phyloP scores from a whole-genome alignment of 306 rosid species.

The Carpinus viminea region DNA sequence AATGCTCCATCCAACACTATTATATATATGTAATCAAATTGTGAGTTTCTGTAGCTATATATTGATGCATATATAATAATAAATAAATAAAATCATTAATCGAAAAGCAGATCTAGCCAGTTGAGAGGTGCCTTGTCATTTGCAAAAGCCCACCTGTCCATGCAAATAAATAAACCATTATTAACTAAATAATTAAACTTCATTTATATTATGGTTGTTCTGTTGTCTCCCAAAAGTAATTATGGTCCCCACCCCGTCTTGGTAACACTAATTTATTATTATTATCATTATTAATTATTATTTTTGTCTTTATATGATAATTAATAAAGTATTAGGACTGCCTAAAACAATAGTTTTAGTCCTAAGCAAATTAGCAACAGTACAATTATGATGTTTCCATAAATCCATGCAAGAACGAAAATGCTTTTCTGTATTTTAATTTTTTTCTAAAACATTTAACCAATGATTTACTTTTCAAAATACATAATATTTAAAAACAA shows the following conservation, averaged over 20 bases:
- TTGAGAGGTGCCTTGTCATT: neutral
- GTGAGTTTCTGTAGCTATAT: neutral
- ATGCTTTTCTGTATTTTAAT: too few relatives aligned
- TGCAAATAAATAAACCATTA: neutral
- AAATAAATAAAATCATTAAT: neutral
- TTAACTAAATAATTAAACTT: neutral
- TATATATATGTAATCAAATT: neutral
- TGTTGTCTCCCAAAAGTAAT: neutral
- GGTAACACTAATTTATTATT: neutral
- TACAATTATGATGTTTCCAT: neutral
- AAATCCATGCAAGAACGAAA: too few relatives aligned
- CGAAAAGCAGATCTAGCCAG: neutral
- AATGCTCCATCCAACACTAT: too few relatives aligned
- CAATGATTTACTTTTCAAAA: too few relatives aligned
- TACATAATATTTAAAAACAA: too few relatives aligned
- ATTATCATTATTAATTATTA: too few relatives aligned
- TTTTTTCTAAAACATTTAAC: too few relatives aligned
- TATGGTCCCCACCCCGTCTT: constrained; percentile 15
- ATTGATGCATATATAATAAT: neutral
- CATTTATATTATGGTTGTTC: constrained; percentile 6
- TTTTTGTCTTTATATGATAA: constrained; percentile 2
- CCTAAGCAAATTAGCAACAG: neutral
- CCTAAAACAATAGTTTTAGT: neutral
- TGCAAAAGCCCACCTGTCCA: neutral
- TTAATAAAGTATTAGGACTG: neutral